Conservation (phyloP, 2,329 filamentous ascomycete species). For the Esteya vermicola region DNA sequence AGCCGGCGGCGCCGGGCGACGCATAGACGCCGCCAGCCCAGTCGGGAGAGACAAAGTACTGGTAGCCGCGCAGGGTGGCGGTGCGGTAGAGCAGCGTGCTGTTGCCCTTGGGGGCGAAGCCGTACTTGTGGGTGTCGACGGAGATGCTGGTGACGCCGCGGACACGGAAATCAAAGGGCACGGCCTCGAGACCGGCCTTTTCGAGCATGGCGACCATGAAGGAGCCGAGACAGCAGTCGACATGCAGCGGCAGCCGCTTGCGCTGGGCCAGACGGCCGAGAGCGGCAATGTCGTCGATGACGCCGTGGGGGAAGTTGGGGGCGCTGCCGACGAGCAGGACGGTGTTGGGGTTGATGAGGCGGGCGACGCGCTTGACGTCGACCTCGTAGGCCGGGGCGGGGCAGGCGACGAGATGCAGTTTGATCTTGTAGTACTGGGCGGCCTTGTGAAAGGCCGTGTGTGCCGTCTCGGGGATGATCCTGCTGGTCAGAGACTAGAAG, state of each 20-base stretch:
- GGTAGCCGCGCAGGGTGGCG: slow-evolving; percentile 63
- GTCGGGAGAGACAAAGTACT: slow-evolving; percentile 92
- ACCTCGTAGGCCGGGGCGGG: slow-evolving; percentile 79
- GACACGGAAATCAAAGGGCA: slow-evolving; percentile 84
- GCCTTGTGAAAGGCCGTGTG: slow-evolving; percentile 97
- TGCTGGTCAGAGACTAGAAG: slow-evolving; percentile 18
- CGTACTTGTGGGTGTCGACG: slow-evolving; percentile 98
- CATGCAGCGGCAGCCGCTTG: slow-evolving; percentile 75
- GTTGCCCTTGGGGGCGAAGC: slow-evolving; percentile 96
- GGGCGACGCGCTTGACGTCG: slow-evolving; percentile 59
- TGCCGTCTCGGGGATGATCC: slow-evolving; percentile 85
- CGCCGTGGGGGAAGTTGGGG: slow-evolving; percentile 95
- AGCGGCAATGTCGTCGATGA: slow-evolving; percentile 84
- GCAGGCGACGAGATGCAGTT: slow-evolving; percentile 75
- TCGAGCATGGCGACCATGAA: slow-evolving; percentile 89
- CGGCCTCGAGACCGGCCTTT: slow-evolving; percentile 81
- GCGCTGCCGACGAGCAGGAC: slow-evolving; percentile 85
- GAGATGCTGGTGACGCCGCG: slow-evolving; percentile 91
- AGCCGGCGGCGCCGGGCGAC: slow-evolving; percentile 81
- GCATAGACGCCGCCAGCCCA: slow-evolving; percentile 96
- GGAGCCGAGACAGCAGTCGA: slow-evolving; percentile 94
- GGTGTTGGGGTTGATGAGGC: slow-evolving; percentile 88
- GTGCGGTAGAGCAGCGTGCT: slow-evolving; percentile 84
- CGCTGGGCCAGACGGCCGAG: slow-evolving; percentile 72
- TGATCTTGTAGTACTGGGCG: slow-evolving; percentile 91